These are phyloP conservation scores for Bidens hawaiensis DNA, from an alignment of 140 eudicot genomes.

Conservation along the genomic window DNA sequence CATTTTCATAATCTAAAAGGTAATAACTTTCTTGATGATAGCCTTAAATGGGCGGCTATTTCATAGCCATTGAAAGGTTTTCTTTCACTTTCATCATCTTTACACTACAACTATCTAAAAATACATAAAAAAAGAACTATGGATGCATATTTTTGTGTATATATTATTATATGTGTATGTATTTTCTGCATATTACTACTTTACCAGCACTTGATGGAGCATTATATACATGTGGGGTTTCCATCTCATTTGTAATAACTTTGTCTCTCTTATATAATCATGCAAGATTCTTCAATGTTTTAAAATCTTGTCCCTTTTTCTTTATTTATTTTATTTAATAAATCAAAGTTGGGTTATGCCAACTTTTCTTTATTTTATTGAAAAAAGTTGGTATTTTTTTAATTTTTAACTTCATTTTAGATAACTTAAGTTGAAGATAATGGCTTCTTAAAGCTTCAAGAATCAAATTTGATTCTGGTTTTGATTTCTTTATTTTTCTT, in stretches of 20 bases:
- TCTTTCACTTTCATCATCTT: constrained; percentile 42
- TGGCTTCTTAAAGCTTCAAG: constrained; percentile 31
- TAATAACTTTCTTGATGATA: constrained; percentile 20
- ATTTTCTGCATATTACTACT: background rate
- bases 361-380: constrained; percentile 45
- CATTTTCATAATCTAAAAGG: constrained; percentile 16
- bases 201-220: constrained; percentile 17
- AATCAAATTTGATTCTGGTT: constrained; percentile 21
- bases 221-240: constrained; percentile 40
- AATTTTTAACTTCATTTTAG: constrained; percentile 4
- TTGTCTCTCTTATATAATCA: constrained; percentile 46
- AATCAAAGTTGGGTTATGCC: constrained; percentile 41
- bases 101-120: constrained; percentile 18
- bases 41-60: constrained; percentile 40
- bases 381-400: constrained; percentile 19
- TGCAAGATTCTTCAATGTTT: constrained; percentile 40
- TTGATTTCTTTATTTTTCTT: constrained; percentile 18
- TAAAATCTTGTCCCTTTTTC: constrained; percentile 28
- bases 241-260: constrained; percentile 32
- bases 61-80: constrained; percentile 41
- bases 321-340: constrained; percentile 18
- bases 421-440: constrained; percentile 27
- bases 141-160: constrained; percentile 7
- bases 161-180: background rate
- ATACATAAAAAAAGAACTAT: constrained; percentile 10